These are phyloP conservation scores for Claviceps arundinis DNA, from an alignment of 2,329 filamentous ascomycete species.

Conservation along the genomic window DNA sequence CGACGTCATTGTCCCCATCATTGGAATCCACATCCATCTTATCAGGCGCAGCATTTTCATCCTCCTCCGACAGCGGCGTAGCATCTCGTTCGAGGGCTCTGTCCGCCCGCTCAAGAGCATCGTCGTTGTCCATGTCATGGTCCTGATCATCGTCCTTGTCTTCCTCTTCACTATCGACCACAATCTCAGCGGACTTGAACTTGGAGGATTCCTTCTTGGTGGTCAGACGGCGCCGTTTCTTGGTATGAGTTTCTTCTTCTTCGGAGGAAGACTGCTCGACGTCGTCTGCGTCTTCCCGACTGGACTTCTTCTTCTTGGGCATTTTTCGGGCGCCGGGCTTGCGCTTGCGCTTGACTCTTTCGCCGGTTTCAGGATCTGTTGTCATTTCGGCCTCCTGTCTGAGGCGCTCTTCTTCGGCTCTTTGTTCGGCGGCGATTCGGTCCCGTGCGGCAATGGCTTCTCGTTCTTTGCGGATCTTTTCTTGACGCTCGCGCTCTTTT, in stretches of 20 bases:
- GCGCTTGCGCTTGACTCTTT: constrained; percentile 68
- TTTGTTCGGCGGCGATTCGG: constrained; percentile 57
- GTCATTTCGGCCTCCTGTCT: constrained; percentile 60
- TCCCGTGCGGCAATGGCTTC: constrained; percentile 67
- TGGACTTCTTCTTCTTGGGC: constrained; percentile 41
- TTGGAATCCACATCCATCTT: constrained; percentile 40
- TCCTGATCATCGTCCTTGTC: constrained; percentile 10
- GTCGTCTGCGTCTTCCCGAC: constrained; percentile 26
- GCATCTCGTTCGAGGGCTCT: constrained; percentile 24
- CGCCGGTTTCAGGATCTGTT: constrained; percentile 68
- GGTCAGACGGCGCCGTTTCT: constrained; percentile 48
- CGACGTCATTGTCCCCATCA: constrained; percentile 15
- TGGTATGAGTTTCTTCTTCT: constrained; percentile 33
- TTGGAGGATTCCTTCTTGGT: constrained; percentile 43
- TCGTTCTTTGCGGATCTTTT: constrained; percentile 76
- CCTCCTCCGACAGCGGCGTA: constrained; percentile 22
- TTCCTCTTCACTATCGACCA: constrained; percentile 58
- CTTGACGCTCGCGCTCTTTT: constrained; percentile 58
- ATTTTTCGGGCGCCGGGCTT: constrained; percentile 32
- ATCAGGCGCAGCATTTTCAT: constrained; percentile 25
- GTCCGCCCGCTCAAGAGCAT: constrained; percentile 33
- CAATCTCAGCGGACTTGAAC: constrained; percentile 75
- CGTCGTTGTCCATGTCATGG: constrained; percentile 22
- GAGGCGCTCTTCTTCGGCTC: constrained; percentile 20
- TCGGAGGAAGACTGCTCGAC: constrained; percentile 34